phyloP scores from a whole-genome alignment of 768 basidiomycete species.

The Boletus rufocinnamomeus region DNA sequence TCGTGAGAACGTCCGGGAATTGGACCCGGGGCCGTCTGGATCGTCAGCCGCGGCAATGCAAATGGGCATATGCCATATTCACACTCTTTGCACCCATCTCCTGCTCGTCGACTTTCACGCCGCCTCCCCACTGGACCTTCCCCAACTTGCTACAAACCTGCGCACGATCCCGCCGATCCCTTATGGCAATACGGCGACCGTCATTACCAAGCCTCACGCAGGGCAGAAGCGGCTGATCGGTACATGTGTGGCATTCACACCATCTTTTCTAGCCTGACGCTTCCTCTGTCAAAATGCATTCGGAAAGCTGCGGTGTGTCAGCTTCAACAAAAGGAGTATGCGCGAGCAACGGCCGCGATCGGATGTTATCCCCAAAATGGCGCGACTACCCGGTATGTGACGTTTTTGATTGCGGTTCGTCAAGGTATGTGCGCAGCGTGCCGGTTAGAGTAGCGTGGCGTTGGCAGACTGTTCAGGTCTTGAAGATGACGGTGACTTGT shows the following conservation, averaged over 20 bases:
- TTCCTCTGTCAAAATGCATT: slow-evolving; percentile 65
- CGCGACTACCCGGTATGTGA: slow-evolving; percentile 77
- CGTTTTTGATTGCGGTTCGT: slow-evolving; percentile 70
- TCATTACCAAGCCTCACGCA: slow-evolving; percentile 71
- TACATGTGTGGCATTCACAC: slow-evolving; percentile 70
- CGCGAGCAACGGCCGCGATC: slow-evolving; percentile 67
- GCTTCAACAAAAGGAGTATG: slow-evolving; percentile 75
- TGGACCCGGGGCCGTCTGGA: no score
- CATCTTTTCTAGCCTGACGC: slow-evolving; percentile 59
- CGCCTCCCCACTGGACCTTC: no score
- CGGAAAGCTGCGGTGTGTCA: slow-evolving; percentile 86
- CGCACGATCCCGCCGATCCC: no score
- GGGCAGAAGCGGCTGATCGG: slow-evolving; percentile 80
- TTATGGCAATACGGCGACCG: slow-evolving; percentile 89
- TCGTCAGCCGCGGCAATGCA: no score
- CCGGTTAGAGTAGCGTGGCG: slow-evolving; percentile 20
- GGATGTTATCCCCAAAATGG: slow-evolving; percentile 72
- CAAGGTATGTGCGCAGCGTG: slow-evolving; percentile 60
- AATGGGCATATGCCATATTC: no score
- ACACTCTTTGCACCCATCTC: no score
- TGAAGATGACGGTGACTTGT: slow-evolving; percentile 71
- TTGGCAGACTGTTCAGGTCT: slow-evolving; percentile 51
- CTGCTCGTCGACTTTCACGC: no score
- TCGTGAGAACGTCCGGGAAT: no score
- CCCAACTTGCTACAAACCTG: no score